phyloP scores from a whole-genome alignment of 306 rosid genomes.

The Amphicarpaea edgeworthii region DNA sequence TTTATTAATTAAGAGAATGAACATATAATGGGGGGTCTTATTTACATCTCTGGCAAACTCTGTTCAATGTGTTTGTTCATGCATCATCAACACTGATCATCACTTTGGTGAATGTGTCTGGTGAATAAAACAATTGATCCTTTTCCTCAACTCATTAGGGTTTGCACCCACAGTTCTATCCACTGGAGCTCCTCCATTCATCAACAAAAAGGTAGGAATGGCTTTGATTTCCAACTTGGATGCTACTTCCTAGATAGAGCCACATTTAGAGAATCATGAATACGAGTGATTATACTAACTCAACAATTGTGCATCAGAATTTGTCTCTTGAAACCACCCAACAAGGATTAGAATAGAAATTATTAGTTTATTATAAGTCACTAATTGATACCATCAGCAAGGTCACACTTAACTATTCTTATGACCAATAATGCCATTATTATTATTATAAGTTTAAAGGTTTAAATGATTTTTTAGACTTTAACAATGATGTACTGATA shows the following conservation, averaged over 20 bases:
- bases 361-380: not conserved
- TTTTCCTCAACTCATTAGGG: slow-evolving; percentile 51
- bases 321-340: slow-evolving; percentile 31
- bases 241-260: slow-evolving; percentile 51
- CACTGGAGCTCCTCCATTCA: slow-evolving; percentile 51
- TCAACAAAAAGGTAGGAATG: slow-evolving; percentile 54
- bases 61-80: slow-evolving; percentile 13
- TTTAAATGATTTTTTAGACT: no score
- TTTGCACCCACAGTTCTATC: slow-evolving; percentile 59
- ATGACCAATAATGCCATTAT: slow-evolving; percentile 44
- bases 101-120: slow-evolving; percentile 18
- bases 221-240: slow-evolving; percentile 59
- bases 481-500: no score
- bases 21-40: not conserved
- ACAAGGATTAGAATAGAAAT: not conserved
- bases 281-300: slow-evolving; percentile 1
- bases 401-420: slow-evolving; percentile 2
- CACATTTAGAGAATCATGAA: slow-evolving; percentile 28
- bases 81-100: slow-evolving; percentile 29
- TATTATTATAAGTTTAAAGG: no score
- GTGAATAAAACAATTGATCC: slow-evolving; percentile 31
- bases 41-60: slow-evolving; percentile 13
- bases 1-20: not conserved
- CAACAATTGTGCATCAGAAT: slow-evolving; percentile 3
- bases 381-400: slow-evolving; percentile 12